Evolutionary conservation across 345 rosid genomes (phyloP), one percentile per base, ranked within the genome.

Genomic region (Aethionema arabicum): DNA sequence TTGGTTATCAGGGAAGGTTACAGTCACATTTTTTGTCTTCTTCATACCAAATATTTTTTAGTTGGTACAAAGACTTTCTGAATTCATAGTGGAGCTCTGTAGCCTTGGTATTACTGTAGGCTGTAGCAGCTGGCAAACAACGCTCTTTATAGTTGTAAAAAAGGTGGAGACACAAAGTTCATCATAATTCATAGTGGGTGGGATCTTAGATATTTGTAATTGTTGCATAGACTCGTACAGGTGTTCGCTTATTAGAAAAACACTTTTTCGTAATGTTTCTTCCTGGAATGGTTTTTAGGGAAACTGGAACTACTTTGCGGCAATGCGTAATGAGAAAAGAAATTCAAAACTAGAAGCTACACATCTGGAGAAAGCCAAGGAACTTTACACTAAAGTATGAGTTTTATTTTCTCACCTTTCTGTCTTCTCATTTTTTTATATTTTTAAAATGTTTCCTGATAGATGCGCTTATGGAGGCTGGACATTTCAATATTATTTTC

Each of bases 291-390:
- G 62, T 31, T 51, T 31, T 51, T 65, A 86, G 99, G 97, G 99
- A 29, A 93, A 93, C 80, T 93, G 99, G 99, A 90, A 90, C 75
- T 93, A 93, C 78, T 93, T 81, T 42, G 97, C 99, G 7, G 97
- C 97, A 61, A 72, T 93, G 79, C 97, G 97, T 66, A 93, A 87
- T 76, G 99, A 93, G 84, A 93, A 90, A 83, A 84, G 97, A 78
- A 80, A 82, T 69, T 96, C 96, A 3, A 93, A 93, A 85, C 73
- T 90, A 82, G 99, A 93, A 82, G 97, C 95, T 52, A 90, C 99
- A 29, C 99, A 93, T 78, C 77, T 93, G 81, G 99, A 93, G 74
- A 92, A 93, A 74, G 95, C 99, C 60, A 90, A 87, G 83, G 96
- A 93, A 81, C 90, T 90, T 11, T 93, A 82, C 65, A 85, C 96